A percentile compares a stretch with the other conserved stretches of the same genome.
Conservation (phyloP, 2,329 filamentous ascomycete genomes). For the Polytolypa hystricis region DNA sequence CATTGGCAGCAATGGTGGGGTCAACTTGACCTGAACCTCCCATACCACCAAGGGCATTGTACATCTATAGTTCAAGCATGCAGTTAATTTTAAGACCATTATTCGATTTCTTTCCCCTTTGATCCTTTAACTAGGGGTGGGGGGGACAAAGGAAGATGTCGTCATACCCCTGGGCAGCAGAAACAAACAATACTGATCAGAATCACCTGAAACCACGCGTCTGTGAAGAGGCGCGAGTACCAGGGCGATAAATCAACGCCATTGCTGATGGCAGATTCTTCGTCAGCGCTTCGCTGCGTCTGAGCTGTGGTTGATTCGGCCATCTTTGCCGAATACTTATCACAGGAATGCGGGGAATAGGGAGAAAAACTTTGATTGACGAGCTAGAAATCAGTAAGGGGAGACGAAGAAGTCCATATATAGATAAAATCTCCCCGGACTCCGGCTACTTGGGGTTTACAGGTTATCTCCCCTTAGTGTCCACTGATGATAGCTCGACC, state of each 20-base stretch:
- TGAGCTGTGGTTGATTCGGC: background rate
- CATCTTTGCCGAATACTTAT: no score
- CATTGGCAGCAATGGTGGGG: slow-evolving; percentile 36
- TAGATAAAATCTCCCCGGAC: no score
- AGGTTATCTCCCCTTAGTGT: no score
- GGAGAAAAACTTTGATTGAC: no score
- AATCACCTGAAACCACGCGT: slow-evolving; percentile 39
- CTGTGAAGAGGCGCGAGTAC: slow-evolving; percentile 23
- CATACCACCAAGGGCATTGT: slow-evolving; percentile 37
- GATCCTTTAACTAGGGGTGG: background rate
- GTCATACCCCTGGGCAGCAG: slow-evolving; percentile 36
- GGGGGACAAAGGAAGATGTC: slow-evolving; percentile 3
- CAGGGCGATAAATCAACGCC: background rate
- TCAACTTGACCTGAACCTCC: slow-evolving; percentile 39
- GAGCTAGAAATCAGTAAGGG: no score
- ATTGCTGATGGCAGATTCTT: background rate
- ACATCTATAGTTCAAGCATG: slow-evolving; percentile 37
- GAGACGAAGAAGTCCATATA: no score
- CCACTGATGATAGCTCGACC: no score
- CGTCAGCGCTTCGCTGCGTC: background rate
- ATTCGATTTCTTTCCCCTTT: background rate
- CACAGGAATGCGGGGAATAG: no score
- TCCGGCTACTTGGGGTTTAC: no score
- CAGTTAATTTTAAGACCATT: background rate
- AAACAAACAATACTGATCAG: slow-evolving; percentile 42